Evolutionary conservation across 768 basidiomycete genomes (phyloP).

Genomic region (Russula sp.): DNA sequence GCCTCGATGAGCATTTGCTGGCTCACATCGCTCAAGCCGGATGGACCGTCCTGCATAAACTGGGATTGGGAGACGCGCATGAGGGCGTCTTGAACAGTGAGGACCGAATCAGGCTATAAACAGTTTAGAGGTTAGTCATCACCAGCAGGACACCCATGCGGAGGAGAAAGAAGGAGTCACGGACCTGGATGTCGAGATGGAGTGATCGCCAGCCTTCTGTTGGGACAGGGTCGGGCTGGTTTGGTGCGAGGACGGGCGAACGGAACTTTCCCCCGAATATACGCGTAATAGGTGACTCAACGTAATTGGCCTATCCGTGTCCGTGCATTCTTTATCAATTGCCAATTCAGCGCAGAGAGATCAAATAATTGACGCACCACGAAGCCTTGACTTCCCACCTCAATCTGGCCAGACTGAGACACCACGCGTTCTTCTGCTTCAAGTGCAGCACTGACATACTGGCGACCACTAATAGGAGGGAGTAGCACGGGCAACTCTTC

Average conservation of each 20-base stretch:
- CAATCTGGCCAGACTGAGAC: not conserved
- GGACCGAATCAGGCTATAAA: conserved; percentile 65
- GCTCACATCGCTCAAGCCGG: too few relatives aligned
- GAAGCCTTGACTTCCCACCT: not conserved
- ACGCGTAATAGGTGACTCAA: not conserved
- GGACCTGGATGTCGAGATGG: conserved; percentile 79
- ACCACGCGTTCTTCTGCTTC: not conserved
- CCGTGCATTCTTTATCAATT: not conserved
- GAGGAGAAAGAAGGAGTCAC: conserved; percentile 6
- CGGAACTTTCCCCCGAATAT: conserved; percentile 47
- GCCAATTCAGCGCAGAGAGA: not conserved
- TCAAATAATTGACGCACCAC: not conserved
- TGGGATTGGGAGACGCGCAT: too few relatives aligned
- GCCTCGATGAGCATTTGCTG: conserved; percentile 75
- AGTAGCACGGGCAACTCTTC: not conserved
- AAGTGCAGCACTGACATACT: not conserved
- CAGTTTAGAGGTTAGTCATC: too few relatives aligned
- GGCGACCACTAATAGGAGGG: not conserved
- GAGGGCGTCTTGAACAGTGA: conserved; percentile 81
- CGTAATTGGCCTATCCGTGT: not conserved
- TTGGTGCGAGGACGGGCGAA: conserved; percentile 73
- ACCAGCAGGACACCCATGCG: too few relatives aligned
- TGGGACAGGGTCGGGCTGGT: conserved; percentile 76
- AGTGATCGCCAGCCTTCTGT: conserved; percentile 86
- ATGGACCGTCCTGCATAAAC: too few relatives aligned